Percentiles rank a stretch among this genome's conserved stretches.
Conservation (phyloP, 805 yeast genomes). For the Yamadazyma akitaensis region DNA sequence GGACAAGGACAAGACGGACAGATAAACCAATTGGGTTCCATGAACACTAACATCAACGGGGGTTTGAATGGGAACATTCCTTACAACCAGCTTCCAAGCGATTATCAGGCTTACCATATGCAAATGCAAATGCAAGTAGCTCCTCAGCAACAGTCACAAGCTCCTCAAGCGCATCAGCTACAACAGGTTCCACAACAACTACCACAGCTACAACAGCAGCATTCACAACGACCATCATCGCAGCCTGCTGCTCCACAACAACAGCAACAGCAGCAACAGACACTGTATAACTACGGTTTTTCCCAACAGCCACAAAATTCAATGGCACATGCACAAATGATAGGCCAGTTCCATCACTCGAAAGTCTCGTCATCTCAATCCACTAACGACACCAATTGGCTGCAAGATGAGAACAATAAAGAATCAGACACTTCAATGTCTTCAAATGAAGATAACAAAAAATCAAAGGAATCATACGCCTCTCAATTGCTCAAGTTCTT, state of each 20-base stretch:
- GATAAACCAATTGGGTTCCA: background rate
- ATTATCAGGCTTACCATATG: slow-evolving; percentile 22
- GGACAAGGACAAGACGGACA: background rate
- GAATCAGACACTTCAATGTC: slow-evolving; percentile 42
- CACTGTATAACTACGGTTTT: background rate
- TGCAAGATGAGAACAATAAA: slow-evolving; percentile 35
- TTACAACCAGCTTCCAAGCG: slow-evolving; percentile 11
- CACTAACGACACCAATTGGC: slow-evolving; percentile 45
- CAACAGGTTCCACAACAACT: background rate
- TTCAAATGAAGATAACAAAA: slow-evolving; percentile 22
- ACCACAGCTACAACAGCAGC: background rate
- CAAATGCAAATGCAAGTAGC: slow-evolving; percentile 28
- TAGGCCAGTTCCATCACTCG: slow-evolving; percentile 19
- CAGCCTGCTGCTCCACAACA: slow-evolving; percentile 13
- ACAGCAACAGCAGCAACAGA: slow-evolving; percentile 13
- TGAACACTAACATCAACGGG: background rate
- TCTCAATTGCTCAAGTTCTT: slow-evolving; percentile 40
- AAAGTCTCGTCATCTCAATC: slow-evolving; percentile 30
- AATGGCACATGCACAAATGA: slow-evolving; percentile 17
- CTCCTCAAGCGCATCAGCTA: slow-evolving; percentile 11
- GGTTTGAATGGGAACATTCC: background rate
- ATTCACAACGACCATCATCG: slow-evolving; percentile 15
- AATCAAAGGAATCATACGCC: slow-evolving; percentile 46
- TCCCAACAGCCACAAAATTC: slow-evolving; percentile 16
- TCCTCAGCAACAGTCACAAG: slow-evolving; percentile 14